Evolutionary conservation across 768 basidiomycete species (phyloP).

Genomic region (Pilatotrama ljubarskyi): DNA sequence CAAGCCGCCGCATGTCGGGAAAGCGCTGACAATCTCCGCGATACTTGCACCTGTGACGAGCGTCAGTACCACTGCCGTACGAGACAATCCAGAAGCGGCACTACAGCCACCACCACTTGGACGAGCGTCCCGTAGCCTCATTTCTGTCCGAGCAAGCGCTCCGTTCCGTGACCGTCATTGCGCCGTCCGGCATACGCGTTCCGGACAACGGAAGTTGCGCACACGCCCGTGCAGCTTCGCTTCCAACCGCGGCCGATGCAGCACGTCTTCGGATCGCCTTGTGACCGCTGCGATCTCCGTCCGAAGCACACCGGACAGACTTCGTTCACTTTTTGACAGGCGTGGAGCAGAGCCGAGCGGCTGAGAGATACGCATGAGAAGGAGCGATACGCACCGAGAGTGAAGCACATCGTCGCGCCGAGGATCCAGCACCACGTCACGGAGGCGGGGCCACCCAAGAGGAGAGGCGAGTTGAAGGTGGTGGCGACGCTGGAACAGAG

Average conservation of each 20-base stretch:
- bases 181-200: not conserved
- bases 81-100: not conserved
- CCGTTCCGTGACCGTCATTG: not conserved
- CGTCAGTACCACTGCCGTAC: not conserved
- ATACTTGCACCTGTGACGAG: slow-evolving; percentile 51
- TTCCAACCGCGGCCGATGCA: not conserved
- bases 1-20: slow-evolving; percentile 73
- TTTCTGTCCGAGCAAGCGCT: not conserved
- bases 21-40: slow-evolving; percentile 76
- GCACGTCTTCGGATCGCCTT: not conserved
- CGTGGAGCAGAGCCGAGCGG: not conserved
- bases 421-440: slow-evolving; percentile 80
- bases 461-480: slow-evolving; percentile 74
- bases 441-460: slow-evolving; percentile 68
- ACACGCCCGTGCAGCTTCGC: not conserved
- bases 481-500: slow-evolving; percentile 77
- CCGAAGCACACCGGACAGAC: slow-evolving; percentile 1
- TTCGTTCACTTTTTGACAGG: not conserved
- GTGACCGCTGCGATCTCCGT: slow-evolving; percentile 10
- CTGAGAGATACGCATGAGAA: not conserved
- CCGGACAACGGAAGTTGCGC: not conserved
- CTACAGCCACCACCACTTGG: slow-evolving; percentile 1
- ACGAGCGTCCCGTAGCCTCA: not conserved
- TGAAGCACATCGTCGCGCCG: slow-evolving; percentile 72
- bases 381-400: slow-evolving; percentile 44